Base-by-base conservation (phyloP, 1,284 basidiomycete species). In the Volvariella volvacea region DNA sequence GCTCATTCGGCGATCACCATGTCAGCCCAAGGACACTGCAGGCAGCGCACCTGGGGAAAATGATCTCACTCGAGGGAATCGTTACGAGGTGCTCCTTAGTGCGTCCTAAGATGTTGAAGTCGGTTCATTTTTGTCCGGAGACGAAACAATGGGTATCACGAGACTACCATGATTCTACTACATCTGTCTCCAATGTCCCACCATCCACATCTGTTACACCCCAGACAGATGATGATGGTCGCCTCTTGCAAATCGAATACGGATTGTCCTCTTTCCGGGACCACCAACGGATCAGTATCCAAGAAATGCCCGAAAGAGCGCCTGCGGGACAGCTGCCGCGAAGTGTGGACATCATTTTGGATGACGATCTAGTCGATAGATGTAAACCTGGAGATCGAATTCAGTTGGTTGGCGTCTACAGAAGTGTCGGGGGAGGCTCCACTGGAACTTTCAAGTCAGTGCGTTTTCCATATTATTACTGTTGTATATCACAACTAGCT, bases 241-340 rank as follows among this genome's bases (percentile, higher is more conserved):
- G 86, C 58, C 71, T 82, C 4, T 71, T 99, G 39, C 79, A 93
- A 58, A 97, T 88, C 58, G 96, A 99, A 68, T 99, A 85, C 60
- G 96, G 96, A 9, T 74, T 88, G 50, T 92, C 89, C 58, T 81
- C 87, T 3, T 99, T 96, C 73, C 78, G 91, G 47, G 96, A 99
- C 66, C 91, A 98, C 66, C 96, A 99, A 67, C 83, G 92, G 52
- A 92, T 99, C 59, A 92, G 86, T 59, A 97, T 99, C 50, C 96
- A 99, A 66, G 96, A 99, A 62, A 99, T 99, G 95, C 96, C 96
- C 1, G 96, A 99, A 66, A 82, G 95, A 12, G 94, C 96, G 6
- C 96, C 96, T 15, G 88, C 96, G 16, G 96, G 96, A 21, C 95
- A 99, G 65, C 73, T 99, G 37, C 96, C 96, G 34, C 78, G 96